Evolutionary conservation across 2,329 filamentous ascomycete species (phyloP), one percentile per base, ranked within the genome.

Genomic region (Aspergillus tanneri): DNA sequence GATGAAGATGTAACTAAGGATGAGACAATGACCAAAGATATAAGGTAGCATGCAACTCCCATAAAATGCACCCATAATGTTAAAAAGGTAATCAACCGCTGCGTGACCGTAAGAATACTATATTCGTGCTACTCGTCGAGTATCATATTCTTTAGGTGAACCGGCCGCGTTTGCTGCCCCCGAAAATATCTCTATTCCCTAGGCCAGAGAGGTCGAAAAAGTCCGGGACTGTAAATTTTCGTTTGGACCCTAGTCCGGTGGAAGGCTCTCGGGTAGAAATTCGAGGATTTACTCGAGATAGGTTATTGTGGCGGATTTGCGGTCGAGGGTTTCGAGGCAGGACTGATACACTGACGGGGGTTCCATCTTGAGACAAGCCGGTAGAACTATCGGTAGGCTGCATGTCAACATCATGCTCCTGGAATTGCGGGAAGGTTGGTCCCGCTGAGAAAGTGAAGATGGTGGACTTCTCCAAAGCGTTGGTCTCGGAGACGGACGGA

Each of bases 151-250:
- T 50, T 63, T 66, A 76, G 56, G 65, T 66, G 53, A 74, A 72
- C 41, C 75, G 71, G 30, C 74, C 71, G 40, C 74, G 68, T 63
- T 78, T 78, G 38, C 69, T 69, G n/a, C 73, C 70, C 48, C 72
- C 72, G 51, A 67, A 67, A 30, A 65, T 62, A 55, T 77, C 75
- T 48, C 67, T 65, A 38, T 72, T 72, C 14, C 70, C 68, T 41
- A 76, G 55, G 38, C 68, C 73, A 2, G 74, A 75, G 16, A 78
- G 56, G 53, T 77, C 75, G 50, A 77, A 77, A 55, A 77, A 77
- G 37, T 77, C 75, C 3, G 69, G 69, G 38, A 77, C 70, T 14
- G 69, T 66, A 41, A 72, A 62, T 59, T 75, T 76, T 48, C 75
- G 66, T 63, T 78, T 78, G 6, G 72, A 73, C 5, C 75, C 74